Percentiles rank a stretch among this genome's conserved stretches.
These are phyloP conservation scores for Pichia sp. DNA, from an alignment of 1,139 yeast species.

Conservation along the genomic window DNA sequence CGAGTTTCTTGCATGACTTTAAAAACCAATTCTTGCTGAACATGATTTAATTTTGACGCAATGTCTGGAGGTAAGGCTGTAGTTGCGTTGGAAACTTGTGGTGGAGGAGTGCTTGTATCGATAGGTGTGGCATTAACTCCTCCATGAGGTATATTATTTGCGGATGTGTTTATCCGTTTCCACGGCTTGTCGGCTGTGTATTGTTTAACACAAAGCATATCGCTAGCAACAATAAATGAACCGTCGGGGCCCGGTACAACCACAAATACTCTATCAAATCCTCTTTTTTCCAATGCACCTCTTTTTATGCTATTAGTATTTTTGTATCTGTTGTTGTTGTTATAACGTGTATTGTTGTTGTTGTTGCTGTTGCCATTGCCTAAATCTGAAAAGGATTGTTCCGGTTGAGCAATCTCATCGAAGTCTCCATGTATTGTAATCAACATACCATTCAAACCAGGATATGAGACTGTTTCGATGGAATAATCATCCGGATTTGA, in stretches of 20 bases:
- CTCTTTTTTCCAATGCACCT: constrained; percentile 47
- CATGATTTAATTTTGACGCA: constrained; percentile 40
- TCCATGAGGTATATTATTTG: not conserved
- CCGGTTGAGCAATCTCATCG: constrained; percentile 44
- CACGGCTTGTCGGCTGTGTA: constrained; percentile 55
- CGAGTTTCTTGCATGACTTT: constrained; percentile 67
- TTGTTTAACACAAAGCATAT: constrained; percentile 61
- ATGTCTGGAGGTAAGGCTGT: constrained; percentile 40
- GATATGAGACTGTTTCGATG: constrained; percentile 69
- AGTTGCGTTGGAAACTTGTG: not conserved
- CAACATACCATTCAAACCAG: constrained; percentile 68
- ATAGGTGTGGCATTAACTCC: not conserved
- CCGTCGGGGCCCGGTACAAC: constrained; percentile 68
- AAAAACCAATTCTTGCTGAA: constrained; percentile 59
- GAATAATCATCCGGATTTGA: constrained; percentile 59
- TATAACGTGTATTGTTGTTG: constrained; percentile 5
- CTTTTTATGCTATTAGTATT: constrained; percentile 18
- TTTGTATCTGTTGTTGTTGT: constrained; percentile 4
- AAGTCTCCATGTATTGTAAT: constrained; percentile 79
- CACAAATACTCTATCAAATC: constrained; percentile 86
- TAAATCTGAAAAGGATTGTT: constrained; percentile 13
- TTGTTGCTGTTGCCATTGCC: constrained; percentile 6
- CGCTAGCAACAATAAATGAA: constrained; percentile 76
- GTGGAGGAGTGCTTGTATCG: not conserved
- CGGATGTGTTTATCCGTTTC: constrained; percentile 20